Conservation (phyloP, 2,329 filamentous ascomycete genomes). For the Sporothrix euskadiensis region DNA sequence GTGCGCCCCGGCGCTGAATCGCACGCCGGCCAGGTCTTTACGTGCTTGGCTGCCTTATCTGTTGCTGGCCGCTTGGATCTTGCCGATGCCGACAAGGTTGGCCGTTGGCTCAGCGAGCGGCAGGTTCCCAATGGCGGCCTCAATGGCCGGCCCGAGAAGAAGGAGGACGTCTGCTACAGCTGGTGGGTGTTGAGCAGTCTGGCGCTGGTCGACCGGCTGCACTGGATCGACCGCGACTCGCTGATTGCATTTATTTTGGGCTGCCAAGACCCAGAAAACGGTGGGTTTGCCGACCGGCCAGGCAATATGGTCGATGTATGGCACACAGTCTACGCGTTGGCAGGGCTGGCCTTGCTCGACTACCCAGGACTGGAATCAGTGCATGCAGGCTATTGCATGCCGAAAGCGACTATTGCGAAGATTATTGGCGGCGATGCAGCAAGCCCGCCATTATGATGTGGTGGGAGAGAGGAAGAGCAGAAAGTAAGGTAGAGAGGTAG, state of each 20-base stretch:
- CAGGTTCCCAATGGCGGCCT: constrained; percentile 85
- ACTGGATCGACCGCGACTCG: constrained; percentile 89
- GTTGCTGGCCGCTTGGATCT: constrained; percentile 82
- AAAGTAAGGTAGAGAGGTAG: background rate
- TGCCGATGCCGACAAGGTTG: constrained; percentile 78
- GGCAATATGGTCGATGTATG: constrained; percentile 97
- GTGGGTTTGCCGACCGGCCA: constrained; percentile 86
- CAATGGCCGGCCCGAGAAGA: constrained; percentile 92
- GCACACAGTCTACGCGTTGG: constrained; percentile 87
- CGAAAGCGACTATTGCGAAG: constrained; percentile 63
- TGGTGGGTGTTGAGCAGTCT: constrained; percentile 98
- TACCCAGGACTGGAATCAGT: constrained; percentile 76
- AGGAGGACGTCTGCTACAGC: constrained; percentile 96
- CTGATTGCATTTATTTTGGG: constrained; percentile 79
- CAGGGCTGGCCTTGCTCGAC: constrained; percentile 80
- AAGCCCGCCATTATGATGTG: constrained; percentile 29
- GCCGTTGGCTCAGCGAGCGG: constrained; percentile 88
- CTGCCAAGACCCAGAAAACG: constrained; percentile 81
- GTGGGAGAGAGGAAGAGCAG: background rate
- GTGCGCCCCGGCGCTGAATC: constrained; percentile 88
- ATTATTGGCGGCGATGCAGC: constrained; percentile 49
- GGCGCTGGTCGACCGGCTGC: constrained; percentile 79
- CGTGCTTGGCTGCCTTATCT: constrained; percentile 81
- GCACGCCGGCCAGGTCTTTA: constrained; percentile 93
- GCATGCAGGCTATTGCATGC: constrained; percentile 86